Evolutionary conservation across 1,284 basidiomycete species (phyloP), one percentile per base, ranked within the genome.

Genomic region (Rhodotorula sp.): DNA sequence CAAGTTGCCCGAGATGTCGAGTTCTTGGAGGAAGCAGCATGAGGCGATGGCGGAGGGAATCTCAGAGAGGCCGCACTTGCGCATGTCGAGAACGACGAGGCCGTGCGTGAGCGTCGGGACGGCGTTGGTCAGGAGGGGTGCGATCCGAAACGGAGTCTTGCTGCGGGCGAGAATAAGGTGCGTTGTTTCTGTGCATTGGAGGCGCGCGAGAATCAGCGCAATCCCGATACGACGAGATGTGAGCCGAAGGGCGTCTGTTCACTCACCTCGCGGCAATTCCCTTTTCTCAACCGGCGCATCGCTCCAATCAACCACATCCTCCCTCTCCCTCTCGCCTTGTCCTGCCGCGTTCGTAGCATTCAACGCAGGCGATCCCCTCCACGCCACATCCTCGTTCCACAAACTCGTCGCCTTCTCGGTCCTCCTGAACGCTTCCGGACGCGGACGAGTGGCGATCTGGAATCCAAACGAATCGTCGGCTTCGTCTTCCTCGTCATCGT

Each of bases 1-100:
- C 1, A 90, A 90, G 80, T 99, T 99, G 64, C 87, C 88, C 20
- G 92, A 92, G 62, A 99, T 85, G 79, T 98, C 96, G 64, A 99
- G 85, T 81, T 99, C 96, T 79, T 98, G 94, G 51, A 99, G 86
- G 73, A 83, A 85, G 40, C 87, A 47, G 52, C 64, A 65, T 6
- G 30, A 85, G 30, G 87, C 85, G 54, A 99, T 86, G 22, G 87
- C 85, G 8, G 88, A 87, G 4, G 95, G 94, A 54, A 99, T 82
- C 34, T 88, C 87, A 48, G 86, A 85, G 50, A 99, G 85, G 72
- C 89, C 88, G 31, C 56, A 53, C 18, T 52, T 59, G 31, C 20
- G 93, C 56, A 97, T 89, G 80, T 97, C 94, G 54, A 96, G 85
- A 13, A 91, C 92, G 70, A 95, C 86, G 51, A 96, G 85, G 31